Percentiles rank a stretch among this genome's conserved stretches.
Conservation (phyloP, 2,329 filamentous ascomycete genomes). For the Proliferodiscus dingleyae region DNA sequence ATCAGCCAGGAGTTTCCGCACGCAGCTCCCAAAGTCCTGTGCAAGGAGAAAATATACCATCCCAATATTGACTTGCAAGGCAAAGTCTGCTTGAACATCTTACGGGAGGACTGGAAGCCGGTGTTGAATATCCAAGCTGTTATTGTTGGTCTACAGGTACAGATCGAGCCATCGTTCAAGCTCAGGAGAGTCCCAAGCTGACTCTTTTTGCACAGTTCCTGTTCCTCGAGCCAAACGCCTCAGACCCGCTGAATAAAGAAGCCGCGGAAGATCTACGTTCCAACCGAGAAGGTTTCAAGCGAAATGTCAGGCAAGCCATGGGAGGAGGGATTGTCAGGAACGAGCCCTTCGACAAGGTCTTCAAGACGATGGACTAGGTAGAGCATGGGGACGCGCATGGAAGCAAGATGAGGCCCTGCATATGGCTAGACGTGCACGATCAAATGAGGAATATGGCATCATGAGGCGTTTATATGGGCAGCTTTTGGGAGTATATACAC, state of each 20-base stretch:
- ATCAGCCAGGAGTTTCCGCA: conserved; percentile 96
- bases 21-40: conserved; percentile 95
- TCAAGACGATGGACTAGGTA: conserved; percentile 41
- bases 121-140: conserved; percentile 95
- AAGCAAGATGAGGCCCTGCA: too few species aligned
- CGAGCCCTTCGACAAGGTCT: conserved; percentile 70
- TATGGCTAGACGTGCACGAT: conserved; percentile 20
- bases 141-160: conserved; percentile 84
- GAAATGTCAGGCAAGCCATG: conserved; percentile 85
- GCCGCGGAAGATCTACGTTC: conserved; percentile 85
- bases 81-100: conserved; percentile 95
- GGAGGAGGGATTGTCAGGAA: conserved; percentile 71
- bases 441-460: conserved; percentile 24
- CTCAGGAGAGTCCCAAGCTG: conserved; percentile 3
- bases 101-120: conserved; percentile 98
- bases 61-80: conserved; percentile 97
- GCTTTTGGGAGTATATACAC: conserved; percentile 20
- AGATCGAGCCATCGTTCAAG: conserved; percentile 18
- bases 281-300: conserved; percentile 84
- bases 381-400: conserved; percentile 3
- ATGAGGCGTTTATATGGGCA: conserved; percentile 24
- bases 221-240: conserved; percentile 95
- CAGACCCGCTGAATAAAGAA: conserved; percentile 97
- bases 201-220: conserved; percentile 63
- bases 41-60: conserved; percentile 97